Evolutionary conservation across 129 eudicot genomes (phyloP).

Genomic region (Artemisia annua): DNA sequence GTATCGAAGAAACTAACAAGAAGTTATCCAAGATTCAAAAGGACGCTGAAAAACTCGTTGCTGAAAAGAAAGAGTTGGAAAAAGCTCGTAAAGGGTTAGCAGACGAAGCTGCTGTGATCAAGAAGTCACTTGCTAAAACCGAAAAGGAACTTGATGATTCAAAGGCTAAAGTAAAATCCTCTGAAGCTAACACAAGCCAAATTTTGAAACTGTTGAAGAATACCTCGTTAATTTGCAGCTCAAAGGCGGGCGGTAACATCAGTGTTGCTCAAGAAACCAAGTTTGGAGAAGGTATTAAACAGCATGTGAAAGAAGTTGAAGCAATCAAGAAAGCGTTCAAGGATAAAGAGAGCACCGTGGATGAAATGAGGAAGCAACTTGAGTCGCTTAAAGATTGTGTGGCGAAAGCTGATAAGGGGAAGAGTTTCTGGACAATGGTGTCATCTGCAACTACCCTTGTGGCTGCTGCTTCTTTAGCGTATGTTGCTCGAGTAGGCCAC

Average conservation of each 20-base stretch:
- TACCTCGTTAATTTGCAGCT: slow-evolving; percentile 32
- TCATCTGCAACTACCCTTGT: slow-evolving; percentile 73
- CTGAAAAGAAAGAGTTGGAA: slow-evolving; percentile 59
- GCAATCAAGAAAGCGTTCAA: slow-evolving; percentile 60
- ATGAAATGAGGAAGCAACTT: slow-evolving; percentile 55
- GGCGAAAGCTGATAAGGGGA: slow-evolving; percentile 56
- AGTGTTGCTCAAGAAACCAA: slow-evolving; percentile 8
- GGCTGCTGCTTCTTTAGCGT: slow-evolving; percentile 66
- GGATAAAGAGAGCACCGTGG: slow-evolving; percentile 42
- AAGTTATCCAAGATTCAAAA: slow-evolving; percentile 38
- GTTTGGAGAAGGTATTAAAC: slow-evolving; percentile 33
- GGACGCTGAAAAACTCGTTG: slow-evolving; percentile 27
- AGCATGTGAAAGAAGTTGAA: slow-evolving; percentile 46
- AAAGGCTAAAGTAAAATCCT: slow-evolving; percentile 38
- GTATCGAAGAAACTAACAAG: slow-evolving; percentile 43
- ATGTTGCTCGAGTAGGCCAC: slow-evolving; percentile 43
- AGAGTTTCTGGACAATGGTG: slow-evolving; percentile 71
- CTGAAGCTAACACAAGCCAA: slow-evolving; percentile 36
- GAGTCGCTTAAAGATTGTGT: slow-evolving; percentile 51
- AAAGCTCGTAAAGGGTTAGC: slow-evolving; percentile 25
- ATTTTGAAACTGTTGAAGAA: slow-evolving; percentile 51
- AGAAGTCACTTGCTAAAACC: slow-evolving; percentile 37
- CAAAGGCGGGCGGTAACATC: slow-evolving; percentile 28
- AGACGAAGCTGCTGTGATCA: slow-evolving; percentile 37
- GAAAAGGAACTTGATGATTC: slow-evolving; percentile 40